phyloP scores from a whole-genome alignment of 2,329 filamentous ascomycete genomes.

The Botrytis galanthina region DNA sequence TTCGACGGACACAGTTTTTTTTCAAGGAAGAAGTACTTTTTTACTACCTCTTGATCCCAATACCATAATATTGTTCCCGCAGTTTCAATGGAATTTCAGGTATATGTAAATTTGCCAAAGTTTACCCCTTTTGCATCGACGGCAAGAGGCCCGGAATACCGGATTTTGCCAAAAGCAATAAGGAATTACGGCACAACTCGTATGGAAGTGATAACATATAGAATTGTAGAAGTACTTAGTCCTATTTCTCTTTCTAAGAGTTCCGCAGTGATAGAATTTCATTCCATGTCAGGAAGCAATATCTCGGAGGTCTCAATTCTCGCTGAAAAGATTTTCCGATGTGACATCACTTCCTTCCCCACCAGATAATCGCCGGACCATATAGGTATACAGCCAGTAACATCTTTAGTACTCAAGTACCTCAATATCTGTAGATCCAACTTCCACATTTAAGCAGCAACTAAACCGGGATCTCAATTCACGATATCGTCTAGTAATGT shows the following conservation, averaged over 20 bases:
- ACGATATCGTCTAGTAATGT: not conserved
- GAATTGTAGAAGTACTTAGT: conserved; percentile 7
- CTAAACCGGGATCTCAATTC: not conserved
- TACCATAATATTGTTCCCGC: not conserved
- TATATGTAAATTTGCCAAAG: not conserved
- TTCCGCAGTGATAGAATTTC: not conserved
- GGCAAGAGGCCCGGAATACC: not conserved
- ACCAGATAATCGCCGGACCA: not conserved
- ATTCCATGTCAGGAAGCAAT: not conserved
- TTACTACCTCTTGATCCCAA: not conserved
- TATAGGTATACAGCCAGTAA: not conserved
- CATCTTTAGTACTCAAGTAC: not conserved
- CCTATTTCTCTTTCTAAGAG: not conserved
- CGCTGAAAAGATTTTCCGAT: conserved; percentile 18
- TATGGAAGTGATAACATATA: not conserved
- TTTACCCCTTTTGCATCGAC: not conserved
- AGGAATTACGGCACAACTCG: not conserved
- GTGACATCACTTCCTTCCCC: conserved; percentile 10
- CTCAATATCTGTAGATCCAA: not conserved
- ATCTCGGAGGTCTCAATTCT: not conserved
- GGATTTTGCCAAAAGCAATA: not conserved
- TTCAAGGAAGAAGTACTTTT: not conserved
- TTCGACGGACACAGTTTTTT: not conserved
- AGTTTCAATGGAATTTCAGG: not conserved
- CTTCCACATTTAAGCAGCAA: not conserved